Base-by-base conservation (phyloP, 495 filamentous ascomycete genomes). In the Hypomontagnella monticulosa region DNA sequence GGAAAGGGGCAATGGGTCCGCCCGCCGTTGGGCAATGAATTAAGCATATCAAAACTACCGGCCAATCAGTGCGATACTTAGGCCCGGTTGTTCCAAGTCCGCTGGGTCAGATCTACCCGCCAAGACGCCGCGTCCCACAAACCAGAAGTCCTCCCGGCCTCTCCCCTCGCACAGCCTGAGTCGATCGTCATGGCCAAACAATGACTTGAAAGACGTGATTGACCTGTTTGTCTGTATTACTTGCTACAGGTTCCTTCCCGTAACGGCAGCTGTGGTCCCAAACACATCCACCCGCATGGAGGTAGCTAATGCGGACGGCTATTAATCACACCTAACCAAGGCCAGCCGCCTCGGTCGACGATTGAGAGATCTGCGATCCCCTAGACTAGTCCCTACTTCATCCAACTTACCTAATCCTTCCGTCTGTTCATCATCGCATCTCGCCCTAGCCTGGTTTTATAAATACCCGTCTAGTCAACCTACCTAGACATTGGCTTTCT, bases 41-140 rank as follows among this genome's bases (percentile, higher is more conserved):
- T 52, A 60, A 60, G 40, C 59, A 60, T 60, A 58, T 56, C 32
- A 53, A 58, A 68, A 57, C 20, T 6, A 36, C 48, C 16, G 36
- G 18, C 66, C 60, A 69, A 69, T 60, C 55, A 69, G 16, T 51
- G 38, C 38, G 49, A 49, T 19, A 60, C 55, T 64, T 49, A 40
- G 33, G 40, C 16, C 54, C 23, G 52, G 49, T 60, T 30, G 36
- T 63, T 56, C 54, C 38, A 60, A 63, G 50, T 60, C 37, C 40
- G 54, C 44, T 41, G 59, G 60, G 60, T 54, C 38, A 60, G 66
- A 69, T 69, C 59, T 69, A 56, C 66, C 48, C 43, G 66, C 66
- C 60, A 69, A 69, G 66, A 37, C 55, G 33, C 42, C 55, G 60
- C 33, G 55, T 69, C 20, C 60, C 60, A 60, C 60, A 60, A 60